phyloP scores from a whole-genome alignment of 164 flowering plant species.

The Berberis thunbergii region DNA sequence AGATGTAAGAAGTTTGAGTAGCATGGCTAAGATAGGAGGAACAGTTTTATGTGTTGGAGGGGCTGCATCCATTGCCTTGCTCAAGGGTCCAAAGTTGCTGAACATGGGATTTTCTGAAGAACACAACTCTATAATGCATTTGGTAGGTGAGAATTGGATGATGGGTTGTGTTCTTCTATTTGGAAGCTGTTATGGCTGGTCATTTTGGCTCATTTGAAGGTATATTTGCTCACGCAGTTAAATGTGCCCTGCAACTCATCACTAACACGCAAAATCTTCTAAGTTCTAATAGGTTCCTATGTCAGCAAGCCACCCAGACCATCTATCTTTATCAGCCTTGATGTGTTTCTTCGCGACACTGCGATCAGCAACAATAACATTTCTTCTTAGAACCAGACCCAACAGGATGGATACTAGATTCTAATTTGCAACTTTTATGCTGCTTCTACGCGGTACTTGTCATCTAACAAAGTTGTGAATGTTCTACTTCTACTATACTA shows the following conservation, averaged over 20 bases:
- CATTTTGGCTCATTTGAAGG: conserved; percentile 69
- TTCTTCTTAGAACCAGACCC: conserved; percentile 34
- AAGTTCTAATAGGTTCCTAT: conserved; percentile 40
- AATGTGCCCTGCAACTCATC: too few relatives aligned
- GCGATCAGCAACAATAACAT: conserved; percentile 35
- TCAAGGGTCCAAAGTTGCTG: conserved; percentile 50
- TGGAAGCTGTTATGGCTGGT: conserved; percentile 46
- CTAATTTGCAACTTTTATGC: conserved; percentile 25
- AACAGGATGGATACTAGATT: conserved; percentile 37
- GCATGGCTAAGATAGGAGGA: conserved; percentile 45
- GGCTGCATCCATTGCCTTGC: conserved; percentile 40
- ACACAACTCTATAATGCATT: background rate
- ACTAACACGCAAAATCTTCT: background rate
- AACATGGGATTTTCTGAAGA: conserved; percentile 19
- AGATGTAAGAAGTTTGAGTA: conserved; percentile 27
- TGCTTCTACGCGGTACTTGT: conserved; percentile 32
- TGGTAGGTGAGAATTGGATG: conserved; percentile 32
- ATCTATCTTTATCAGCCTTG: conserved; percentile 55
- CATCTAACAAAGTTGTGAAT: too few relatives aligned
- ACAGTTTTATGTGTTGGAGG: conserved; percentile 42
- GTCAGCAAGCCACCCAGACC: conserved; percentile 42
- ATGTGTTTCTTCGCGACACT: conserved; percentile 53
- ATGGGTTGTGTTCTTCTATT: conserved; percentile 49
- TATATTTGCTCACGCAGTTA: conserved; percentile 5
- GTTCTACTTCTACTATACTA: too few relatives aligned